Base-by-base conservation (phyloP, 345 rosid genomes). In the Lepidium didymum region DNA sequence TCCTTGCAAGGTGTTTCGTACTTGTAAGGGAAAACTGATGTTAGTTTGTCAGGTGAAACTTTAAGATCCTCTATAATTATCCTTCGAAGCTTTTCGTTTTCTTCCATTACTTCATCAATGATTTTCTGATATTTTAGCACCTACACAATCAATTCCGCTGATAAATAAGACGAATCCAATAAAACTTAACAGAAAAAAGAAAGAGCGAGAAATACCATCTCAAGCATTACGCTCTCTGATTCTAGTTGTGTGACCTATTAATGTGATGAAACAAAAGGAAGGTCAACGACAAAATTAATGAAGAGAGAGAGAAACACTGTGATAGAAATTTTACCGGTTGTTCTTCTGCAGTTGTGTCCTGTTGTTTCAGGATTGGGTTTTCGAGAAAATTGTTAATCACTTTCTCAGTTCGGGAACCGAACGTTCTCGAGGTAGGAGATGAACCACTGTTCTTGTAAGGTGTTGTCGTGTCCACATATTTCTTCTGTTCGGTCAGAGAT, bases 21-120 rank as follows among this genome's bases (percentile, higher is more conserved):
- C 67, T 67, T 79, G 45, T 64, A 64, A 13, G 89, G 70, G 63
- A 77, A 64, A 63, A 85, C 68, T 43, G 56, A 62, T 56, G 81
- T 81, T 18, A 94, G 80, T 78, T 86, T 91, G 76, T 84, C 72
- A 0, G 87, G 82, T 62, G 99, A 78, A 65, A 89, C 66, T 81
- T 91, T 91, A 67, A 89, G 84, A 75, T 91, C 99, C 57, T 89
- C 87, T 37, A 85, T 69, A 37, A 89, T 86, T 73, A 91, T 83
- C 51, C 75, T 81, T 14, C 83, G 83, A 37, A 94, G 91, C 84
- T 80, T 89, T 70, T 86, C 79, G 55, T 91, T 94, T 78, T 94
- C 95, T 73, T 87, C 81, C 85, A 81, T 64, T 40, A 94, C 83
- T 69, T 87, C 86, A 44, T 94, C 89, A 7, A 94, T 84, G 65